phyloP scores from a whole-genome alignment of 2,329 filamentous ascomycete species.

The Diplodia scrobiculata region DNA sequence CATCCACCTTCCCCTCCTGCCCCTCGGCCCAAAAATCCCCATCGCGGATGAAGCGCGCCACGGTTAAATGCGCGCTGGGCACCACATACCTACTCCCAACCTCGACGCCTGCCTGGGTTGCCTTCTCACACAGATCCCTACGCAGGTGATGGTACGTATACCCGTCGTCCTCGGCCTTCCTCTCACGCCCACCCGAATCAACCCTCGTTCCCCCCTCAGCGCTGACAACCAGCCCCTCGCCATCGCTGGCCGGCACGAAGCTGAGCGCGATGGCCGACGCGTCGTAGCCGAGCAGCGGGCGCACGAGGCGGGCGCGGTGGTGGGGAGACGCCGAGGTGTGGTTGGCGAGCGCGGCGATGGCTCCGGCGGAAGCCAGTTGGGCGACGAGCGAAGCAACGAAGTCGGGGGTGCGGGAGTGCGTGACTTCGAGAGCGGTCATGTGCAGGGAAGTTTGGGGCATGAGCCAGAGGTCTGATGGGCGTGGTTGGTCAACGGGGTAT shows the following conservation, averaged over 20 bases:
- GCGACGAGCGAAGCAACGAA: constrained; percentile 68
- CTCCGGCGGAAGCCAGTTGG: constrained; percentile 53
- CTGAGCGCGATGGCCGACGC: constrained; percentile 81
- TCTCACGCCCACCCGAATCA: constrained; percentile 26
- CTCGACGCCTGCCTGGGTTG: constrained; percentile 57
- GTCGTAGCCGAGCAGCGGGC: constrained; percentile 81
- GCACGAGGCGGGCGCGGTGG: constrained; percentile 74
- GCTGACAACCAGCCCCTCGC: constrained; percentile 28
- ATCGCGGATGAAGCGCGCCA: constrained; percentile 75
- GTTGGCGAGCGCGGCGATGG: constrained; percentile 62
- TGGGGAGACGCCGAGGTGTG: constrained; percentile 67
- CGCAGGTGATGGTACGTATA: constrained; percentile 93
- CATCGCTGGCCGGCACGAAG: constrained; percentile 75
- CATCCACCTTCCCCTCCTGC: constrained; percentile 42
- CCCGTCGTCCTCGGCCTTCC: constrained; percentile 55
- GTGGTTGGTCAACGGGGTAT: too few species aligned
- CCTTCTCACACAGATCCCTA: constrained; percentile 68
- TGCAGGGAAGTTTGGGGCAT: constrained; percentile 80
- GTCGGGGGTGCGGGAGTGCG: constrained; percentile 71
- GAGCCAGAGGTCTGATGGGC: constrained; percentile 71
- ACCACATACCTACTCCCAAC: constrained; percentile 82
- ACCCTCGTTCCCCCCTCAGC: too few species aligned
- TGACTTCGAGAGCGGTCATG: constrained; percentile 80
- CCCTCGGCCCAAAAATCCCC: constrained; percentile 53
- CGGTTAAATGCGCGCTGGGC: constrained; percentile 84